A percentile compares a stretch with the other conserved stretches of the same genome.
Conservation (phyloP, 2,329 filamentous ascomycete species). For the Fonsecaea monophora region DNA sequence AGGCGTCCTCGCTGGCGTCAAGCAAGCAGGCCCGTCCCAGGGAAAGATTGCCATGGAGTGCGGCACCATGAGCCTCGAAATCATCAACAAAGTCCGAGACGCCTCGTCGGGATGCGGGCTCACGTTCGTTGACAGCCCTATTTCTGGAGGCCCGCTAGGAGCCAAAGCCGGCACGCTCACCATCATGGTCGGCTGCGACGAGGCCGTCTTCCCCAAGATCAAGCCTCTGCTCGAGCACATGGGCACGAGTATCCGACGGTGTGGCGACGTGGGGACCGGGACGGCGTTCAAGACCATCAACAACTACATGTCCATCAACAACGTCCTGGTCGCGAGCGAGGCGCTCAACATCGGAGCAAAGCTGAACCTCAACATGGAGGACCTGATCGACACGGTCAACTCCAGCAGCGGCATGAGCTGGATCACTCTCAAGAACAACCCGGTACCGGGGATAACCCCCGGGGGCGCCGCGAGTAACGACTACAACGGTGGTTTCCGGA, state of each 20-base stretch:
- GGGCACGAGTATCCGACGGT: constrained; percentile 37
- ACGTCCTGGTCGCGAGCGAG: constrained; percentile 33
- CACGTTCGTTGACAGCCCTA: constrained; percentile 24
- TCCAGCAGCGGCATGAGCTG: constrained; percentile 37
- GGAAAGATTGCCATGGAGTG: constrained; percentile 26
- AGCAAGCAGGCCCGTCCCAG: not conserved
- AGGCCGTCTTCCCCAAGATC: constrained; percentile 13
- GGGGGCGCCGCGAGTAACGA: constrained; percentile 47
- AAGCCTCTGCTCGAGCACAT: constrained; percentile 23
- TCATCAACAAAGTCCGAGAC: constrained; percentile 16
- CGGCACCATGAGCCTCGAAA: constrained; percentile 20
- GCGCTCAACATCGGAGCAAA: constrained; percentile 25
- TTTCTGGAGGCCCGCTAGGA: constrained; percentile 25
- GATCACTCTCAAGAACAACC: constrained; percentile 41
- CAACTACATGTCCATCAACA: constrained; percentile 40
- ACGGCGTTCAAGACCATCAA: constrained; percentile 41
- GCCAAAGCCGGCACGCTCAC: constrained; percentile 22
- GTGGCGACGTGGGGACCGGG: constrained; percentile 39
- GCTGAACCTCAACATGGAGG: constrained; percentile 34
- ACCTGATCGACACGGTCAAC: constrained; percentile 39
- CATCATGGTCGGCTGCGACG: constrained; percentile 26
- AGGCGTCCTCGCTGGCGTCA: constrained; percentile 12
- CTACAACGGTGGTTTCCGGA: constrained; percentile 46
- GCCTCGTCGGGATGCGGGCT: constrained; percentile 9
- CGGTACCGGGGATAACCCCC: constrained; percentile 42